Base-by-base conservation (phyloP, 2,329 filamentous ascomycete species). In the Botrytis deweyae region DNA sequence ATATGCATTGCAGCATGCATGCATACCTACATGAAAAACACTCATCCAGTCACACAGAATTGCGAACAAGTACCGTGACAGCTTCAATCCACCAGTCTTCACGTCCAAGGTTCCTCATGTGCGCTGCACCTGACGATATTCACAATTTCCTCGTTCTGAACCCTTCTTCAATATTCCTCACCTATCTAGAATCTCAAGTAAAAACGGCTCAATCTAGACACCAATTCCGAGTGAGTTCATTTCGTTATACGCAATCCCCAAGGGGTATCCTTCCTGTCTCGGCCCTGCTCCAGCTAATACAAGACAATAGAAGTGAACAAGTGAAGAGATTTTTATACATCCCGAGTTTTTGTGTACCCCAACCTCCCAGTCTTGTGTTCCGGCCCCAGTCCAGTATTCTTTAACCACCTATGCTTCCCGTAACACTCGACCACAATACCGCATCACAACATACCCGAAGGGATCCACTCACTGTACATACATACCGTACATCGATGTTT, bases 371-470 rank as follows among this genome's bases (percentile, higher is more conserved):
- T 55, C 49, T 52, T 38, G 49, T 58, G 40, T 10, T 20, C 36
- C 36, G n/a, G 0, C 8, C 25, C 36, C 46, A 68, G 65, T 46
- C 44, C 46, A 67, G 64, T 33, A 68, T 42, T 4, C 66, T 33
- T 22, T 42, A 58, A n/a, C n/a, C 36, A 55, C 22, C 36, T 20
- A 14, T n/a, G 38, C 49, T 67, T 33, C 38, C 49, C 25, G 65
- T 68, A n/a, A 18, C 49, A 68, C 65, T 25, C 49, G 29, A 42
- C 38, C 65, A 68, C 65, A 22, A 42, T 40, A 38, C 65, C 46
- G 65, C 46, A 68, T 52, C 65, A 68, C 65, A 25, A 42, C 65
- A 68, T 68, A 68, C 36, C 49, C 65, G 65, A 68, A 66, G 36
- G 16, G 65, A 58, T 58, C 65, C 65, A 68, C 65, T 42, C 20